Percentiles rank a stretch among this genome's conserved stretches.
phyloP scores from a whole-genome alignment of 2,329 filamentous ascomycete species.

The Tolypocladium sp. region DNA sequence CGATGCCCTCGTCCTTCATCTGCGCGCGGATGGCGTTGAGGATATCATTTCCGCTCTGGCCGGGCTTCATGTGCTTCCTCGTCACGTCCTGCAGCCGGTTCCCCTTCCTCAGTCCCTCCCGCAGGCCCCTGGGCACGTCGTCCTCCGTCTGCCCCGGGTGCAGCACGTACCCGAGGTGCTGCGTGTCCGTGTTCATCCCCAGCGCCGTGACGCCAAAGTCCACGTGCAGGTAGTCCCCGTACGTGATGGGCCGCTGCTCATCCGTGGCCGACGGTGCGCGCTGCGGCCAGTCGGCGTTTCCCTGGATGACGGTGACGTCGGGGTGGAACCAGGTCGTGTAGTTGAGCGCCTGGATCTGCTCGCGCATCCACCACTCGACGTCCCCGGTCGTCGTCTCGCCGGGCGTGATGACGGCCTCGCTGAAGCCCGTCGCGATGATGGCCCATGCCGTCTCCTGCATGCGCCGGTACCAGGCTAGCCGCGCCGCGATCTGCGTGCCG shows the following conservation, averaged over 20 bases:
- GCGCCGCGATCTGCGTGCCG: not conserved
- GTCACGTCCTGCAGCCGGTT: slow-evolving; percentile 41
- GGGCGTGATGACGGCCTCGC: not conserved
- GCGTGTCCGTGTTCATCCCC: slow-evolving; percentile 37
- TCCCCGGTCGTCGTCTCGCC: not conserved
- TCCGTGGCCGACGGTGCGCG: slow-evolving; percentile 7
- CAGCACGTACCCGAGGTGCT: slow-evolving; percentile 40
- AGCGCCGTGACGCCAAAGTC: slow-evolving; percentile 36
- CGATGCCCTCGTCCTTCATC: slow-evolving; percentile 32
- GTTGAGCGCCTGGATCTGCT: slow-evolving; percentile 23
- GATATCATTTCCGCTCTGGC: slow-evolving; percentile 34
- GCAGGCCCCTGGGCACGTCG: slow-evolving; percentile 33
- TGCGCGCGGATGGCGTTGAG: slow-evolving; percentile 25
- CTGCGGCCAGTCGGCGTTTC: slow-evolving; percentile 5
- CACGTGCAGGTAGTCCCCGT: slow-evolving; percentile 38
- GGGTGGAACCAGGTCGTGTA: slow-evolving; percentile 45
- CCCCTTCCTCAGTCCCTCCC: slow-evolving; percentile 32
- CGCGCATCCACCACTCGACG: not conserved
- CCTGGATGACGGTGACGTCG: slow-evolving; percentile 29
- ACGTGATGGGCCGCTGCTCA: slow-evolving; percentile 20
- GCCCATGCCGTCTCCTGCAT: not conserved
- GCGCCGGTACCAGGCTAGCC: not conserved
- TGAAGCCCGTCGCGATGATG: not conserved
- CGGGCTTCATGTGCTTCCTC: slow-evolving; percentile 31
- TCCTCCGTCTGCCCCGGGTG: slow-evolving; percentile 28